These are phyloP conservation scores for Arthromyces matolae DNA, from an alignment of 768 basidiomycete species.

Conservation along the genomic window DNA sequence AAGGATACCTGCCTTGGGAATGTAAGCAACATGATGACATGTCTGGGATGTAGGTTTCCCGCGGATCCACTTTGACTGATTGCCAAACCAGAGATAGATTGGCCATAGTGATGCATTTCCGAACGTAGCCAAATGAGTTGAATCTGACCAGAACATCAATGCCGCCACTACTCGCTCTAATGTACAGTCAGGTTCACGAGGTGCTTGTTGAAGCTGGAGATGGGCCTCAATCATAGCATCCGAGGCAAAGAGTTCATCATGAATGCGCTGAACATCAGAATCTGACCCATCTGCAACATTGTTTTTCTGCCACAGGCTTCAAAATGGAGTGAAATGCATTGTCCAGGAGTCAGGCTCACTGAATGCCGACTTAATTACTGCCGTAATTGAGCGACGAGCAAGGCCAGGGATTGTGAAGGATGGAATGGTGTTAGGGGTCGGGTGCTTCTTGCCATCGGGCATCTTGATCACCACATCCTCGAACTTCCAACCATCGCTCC, in stretches of 20 bases:
- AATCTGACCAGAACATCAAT: constrained; percentile 33
- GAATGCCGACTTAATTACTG: constrained; percentile 21
- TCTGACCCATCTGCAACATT: background rate
- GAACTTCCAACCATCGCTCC: constrained; percentile 14
- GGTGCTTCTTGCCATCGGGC: constrained; percentile 11
- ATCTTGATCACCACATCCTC: constrained; percentile 11
- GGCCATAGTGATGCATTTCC: constrained; percentile 40
- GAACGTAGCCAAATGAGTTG: constrained; percentile 32
- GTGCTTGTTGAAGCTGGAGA: constrained; percentile 15
- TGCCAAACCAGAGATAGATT: constrained; percentile 36
- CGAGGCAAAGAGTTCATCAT: constrained; percentile 21
- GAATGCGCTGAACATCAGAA: constrained; percentile 13
- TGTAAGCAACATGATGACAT: constrained; percentile 35
- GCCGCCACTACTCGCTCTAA: constrained; percentile 19
- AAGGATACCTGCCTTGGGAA: constrained; percentile 29
- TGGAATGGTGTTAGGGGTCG: constrained; percentile 13
- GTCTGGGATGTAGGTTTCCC: constrained; percentile 22
- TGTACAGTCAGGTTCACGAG: constrained; percentile 14
- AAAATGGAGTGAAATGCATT: constrained; percentile 21
- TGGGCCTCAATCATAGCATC: constrained; percentile 22
- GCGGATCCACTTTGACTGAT: constrained; percentile 37
- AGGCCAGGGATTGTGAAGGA: constrained; percentile 22
- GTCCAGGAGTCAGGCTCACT: background rate
- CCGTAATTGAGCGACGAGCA: constrained; percentile 17
- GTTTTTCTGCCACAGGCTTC: constrained; percentile 19